Percentiles rank a stretch among this genome's conserved stretches.
These are phyloP conservation scores for Lactarius hengduanensis DNA, from an alignment of 768 basidiomycete species.

Conservation along the genomic window DNA sequence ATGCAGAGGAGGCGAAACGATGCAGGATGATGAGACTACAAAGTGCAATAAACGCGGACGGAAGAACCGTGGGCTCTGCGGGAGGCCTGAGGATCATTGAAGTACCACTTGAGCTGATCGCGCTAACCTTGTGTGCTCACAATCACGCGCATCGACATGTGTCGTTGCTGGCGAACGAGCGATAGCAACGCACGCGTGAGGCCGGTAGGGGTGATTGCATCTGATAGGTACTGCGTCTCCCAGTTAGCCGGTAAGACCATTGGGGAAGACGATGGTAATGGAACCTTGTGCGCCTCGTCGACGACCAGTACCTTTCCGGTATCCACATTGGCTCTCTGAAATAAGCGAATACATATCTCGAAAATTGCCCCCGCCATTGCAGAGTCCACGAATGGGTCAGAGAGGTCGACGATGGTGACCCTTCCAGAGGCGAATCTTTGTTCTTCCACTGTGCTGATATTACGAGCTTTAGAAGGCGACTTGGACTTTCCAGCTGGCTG, in stretches of 20 bases:
- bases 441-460: constrained; percentile 4
- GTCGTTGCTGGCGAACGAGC: constrained; percentile 66
- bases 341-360: constrained; percentile 64
- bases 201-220: constrained; percentile 45
- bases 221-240: constrained; percentile 58
- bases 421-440: constrained; percentile 55
- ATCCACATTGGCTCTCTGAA: constrained; percentile 56
- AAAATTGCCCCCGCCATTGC: constrained; percentile 67
- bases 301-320: constrained; percentile 70
- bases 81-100: constrained; percentile 1
- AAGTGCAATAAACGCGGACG: constrained; percentile 63
- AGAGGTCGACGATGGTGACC: constrained; percentile 66
- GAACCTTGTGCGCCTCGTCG: constrained; percentile 74
- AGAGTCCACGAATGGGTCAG: constrained; percentile 71
- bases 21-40: constrained; percentile 67
- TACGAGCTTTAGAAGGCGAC: constrained; percentile 7
- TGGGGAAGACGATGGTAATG: constrained; percentile 12
- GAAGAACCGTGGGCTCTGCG: constrained; percentile 70
- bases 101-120: background rate
- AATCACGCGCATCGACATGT: constrained; percentile 68
- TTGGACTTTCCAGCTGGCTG: constrained; percentile 32
- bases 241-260: constrained; percentile 3
- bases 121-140: constrained; percentile 69
- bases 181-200: constrained; percentile 58
- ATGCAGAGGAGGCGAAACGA: constrained; percentile 71